Conservation (phyloP, 2,329 filamentous ascomycete species). For the Orbilia quercus region DNA sequence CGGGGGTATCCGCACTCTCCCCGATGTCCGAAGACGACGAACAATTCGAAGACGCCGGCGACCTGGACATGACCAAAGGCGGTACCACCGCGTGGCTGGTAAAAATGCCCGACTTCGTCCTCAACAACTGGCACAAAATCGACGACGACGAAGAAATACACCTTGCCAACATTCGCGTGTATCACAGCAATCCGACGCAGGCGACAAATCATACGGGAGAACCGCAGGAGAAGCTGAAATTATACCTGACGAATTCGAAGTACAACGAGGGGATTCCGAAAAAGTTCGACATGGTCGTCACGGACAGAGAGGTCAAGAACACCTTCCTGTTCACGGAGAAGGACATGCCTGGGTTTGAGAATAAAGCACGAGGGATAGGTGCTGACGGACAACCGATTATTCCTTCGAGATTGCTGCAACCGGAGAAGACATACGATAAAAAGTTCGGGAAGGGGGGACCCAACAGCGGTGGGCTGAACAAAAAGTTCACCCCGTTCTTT, state of each 20-base stretch:
- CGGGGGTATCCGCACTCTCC: constrained; percentile 6
- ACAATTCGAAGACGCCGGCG: constrained; percentile 75
- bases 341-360: constrained; percentile 80
- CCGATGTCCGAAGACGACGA: constrained; percentile 70
- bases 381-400: constrained; percentile 61
- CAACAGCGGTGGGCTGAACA: constrained; percentile 58
- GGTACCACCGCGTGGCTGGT: constrained; percentile 72
- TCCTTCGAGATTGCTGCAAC: constrained; percentile 59
- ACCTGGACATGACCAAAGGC: constrained; percentile 70
- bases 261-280: constrained; percentile 82
- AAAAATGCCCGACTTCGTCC: constrained; percentile 81
- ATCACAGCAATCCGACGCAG: constrained; percentile 57
- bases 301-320: constrained; percentile 76
- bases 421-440: constrained; percentile 57
- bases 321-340: constrained; percentile 95
- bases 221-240: constrained; percentile 57
- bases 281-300: constrained; percentile 84
- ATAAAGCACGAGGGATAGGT: constrained; percentile 61
- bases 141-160: constrained; percentile 84
- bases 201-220: constrained; percentile 8
- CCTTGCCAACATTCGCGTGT: constrained; percentile 77
- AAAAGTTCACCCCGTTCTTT: constrained; percentile 72
- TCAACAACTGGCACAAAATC: constrained; percentile 80
- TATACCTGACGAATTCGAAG: constrained; percentile 58
- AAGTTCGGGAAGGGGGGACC: constrained; percentile 32